These are phyloP conservation scores for Trichoderma orchidacearum DNA, from an alignment of 495 filamentous ascomycete genomes.

Conservation along the genomic window DNA sequence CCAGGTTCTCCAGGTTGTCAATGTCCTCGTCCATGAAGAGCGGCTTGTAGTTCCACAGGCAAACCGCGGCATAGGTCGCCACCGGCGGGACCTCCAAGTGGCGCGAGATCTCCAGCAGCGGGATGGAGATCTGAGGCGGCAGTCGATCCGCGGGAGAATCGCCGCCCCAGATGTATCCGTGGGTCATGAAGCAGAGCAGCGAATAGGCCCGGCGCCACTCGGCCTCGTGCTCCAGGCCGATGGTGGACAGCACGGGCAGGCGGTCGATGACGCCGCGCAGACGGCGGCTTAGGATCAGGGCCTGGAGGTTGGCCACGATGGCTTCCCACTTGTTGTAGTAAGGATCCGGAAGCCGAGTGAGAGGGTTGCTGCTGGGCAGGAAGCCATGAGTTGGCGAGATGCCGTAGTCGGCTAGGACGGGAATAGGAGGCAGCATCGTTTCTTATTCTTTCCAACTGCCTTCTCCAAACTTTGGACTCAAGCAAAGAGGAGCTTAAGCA, in stretches of 20 bases:
- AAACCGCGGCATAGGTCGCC: slow-evolving; percentile 84
- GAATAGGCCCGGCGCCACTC: slow-evolving; percentile 92
- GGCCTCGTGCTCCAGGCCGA: slow-evolving; percentile 60
- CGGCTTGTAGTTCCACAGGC: slow-evolving; percentile 92
- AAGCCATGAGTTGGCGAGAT: slow-evolving; percentile 81
- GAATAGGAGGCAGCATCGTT: slow-evolving; percentile 80
- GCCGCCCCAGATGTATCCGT: slow-evolving; percentile 93
- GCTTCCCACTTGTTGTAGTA: slow-evolving; percentile 94
- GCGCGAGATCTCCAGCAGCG: slow-evolving; percentile 63
- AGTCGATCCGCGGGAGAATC: slow-evolving; percentile 69
- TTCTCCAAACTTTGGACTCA: slow-evolving; percentile 4
- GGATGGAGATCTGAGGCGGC: slow-evolving; percentile 71
- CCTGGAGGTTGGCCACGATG: slow-evolving; percentile 71
- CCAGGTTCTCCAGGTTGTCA: slow-evolving; percentile 71
- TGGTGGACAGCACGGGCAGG: slow-evolving; percentile 70
- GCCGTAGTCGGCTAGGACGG: slow-evolving; percentile 67
- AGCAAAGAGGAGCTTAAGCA: not conserved
- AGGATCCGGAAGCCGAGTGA: slow-evolving; percentile 64
- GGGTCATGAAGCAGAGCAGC: slow-evolving; percentile 74
- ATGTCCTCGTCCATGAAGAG: slow-evolving; percentile 69
- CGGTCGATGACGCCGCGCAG: slow-evolving; percentile 61
- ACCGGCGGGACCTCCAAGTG: slow-evolving; percentile 84
- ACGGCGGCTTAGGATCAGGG: slow-evolving; percentile 68
- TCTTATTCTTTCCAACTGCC: too few species aligned
- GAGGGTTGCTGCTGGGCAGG: slow-evolving; percentile 68